These are phyloP conservation scores for Colletotrichum lini DNA, from an alignment of 2,329 filamentous ascomycete species.

Conservation along the genomic window DNA sequence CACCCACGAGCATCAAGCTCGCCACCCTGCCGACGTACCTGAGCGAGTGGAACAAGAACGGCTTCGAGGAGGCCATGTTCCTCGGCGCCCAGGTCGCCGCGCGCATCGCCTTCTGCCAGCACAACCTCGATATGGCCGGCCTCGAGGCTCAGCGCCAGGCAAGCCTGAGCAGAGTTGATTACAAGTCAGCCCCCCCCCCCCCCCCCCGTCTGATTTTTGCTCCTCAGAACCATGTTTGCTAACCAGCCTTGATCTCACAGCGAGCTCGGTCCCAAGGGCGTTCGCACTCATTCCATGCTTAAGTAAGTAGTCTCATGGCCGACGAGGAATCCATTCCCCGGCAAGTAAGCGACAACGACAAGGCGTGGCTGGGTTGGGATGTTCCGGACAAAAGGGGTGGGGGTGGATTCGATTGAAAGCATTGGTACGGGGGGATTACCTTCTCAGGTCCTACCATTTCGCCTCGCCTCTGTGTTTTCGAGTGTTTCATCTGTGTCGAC, in stretches of 20 bases:
- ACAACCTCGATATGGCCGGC: slow-evolving; percentile 68
- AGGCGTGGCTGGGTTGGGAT: not conserved
- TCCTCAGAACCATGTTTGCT: slow-evolving; percentile 16
- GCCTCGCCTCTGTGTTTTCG: not conserved
- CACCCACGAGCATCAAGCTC: slow-evolving; percentile 86
- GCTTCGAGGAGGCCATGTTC: slow-evolving; percentile 86
- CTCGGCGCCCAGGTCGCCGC: slow-evolving; percentile 90
- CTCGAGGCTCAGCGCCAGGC: slow-evolving; percentile 68
- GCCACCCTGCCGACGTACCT: slow-evolving; percentile 87
- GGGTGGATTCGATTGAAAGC: not conserved
- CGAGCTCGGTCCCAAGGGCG: slow-evolving; percentile 68
- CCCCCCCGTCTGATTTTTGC: not conserved
- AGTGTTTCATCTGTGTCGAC: not conserved
- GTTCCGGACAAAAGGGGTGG: not conserved
- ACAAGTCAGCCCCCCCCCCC: slow-evolving; percentile 64
- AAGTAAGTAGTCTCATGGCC: slow-evolving; percentile 49
- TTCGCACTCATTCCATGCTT: slow-evolving; percentile 69
- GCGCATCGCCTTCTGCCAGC: slow-evolving; percentile 70
- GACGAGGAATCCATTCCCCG: not conserved
- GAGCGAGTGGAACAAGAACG: slow-evolving; percentile 88
- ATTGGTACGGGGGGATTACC: not conserved
- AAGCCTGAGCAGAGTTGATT: slow-evolving; percentile 72
- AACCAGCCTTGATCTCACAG: slow-evolving; percentile 49
- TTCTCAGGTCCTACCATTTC: not conserved
- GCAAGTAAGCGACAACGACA: slow-evolving; percentile 12